Base-by-base conservation (phyloP, 441 rosid genomes). In the Rhodomyrtus psidioides region DNA sequence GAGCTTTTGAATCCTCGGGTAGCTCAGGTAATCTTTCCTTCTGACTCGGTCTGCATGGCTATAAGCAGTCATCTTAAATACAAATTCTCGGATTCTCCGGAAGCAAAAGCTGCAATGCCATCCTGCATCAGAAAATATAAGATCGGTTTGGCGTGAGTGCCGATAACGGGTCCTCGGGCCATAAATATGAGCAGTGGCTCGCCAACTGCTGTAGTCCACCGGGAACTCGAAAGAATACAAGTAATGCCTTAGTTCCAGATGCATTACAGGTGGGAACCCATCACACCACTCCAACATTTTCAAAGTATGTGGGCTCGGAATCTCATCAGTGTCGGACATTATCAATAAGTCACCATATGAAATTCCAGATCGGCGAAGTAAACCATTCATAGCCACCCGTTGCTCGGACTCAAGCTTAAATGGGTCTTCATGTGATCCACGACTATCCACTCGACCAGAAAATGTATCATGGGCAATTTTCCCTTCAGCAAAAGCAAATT, bases 101-200 rank as follows among this genome's bases (percentile, higher is more conserved):
- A 93, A 95, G 89, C 98, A 97, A 88, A 95, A 96, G 90, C 99
- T 95, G 60, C 98, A 96, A 87, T 96, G 98, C 98, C 99, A 97
- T 16, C 98, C 98, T 27, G 98, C 96, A 55, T 97, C 97, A 1
- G 99, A 91, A 53, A 97, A 88, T 28, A 97, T 88, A 51, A 92
- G 58, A 81, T 96, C 92, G 0, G 95, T 88, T 86, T 92, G 96
- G 74, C 99, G 93, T 0, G 97, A 95, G 83, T 97, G 99, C 8
- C 95, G 88, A 86, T 97, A 96, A 27, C 87, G 84, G 9, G 96
- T 94, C 90, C 90, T 74, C 17, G 88, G 86, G 54, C 89, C 85
- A 44, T 88, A 94, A 28, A 92, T 86, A 56, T 96, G 96, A 76
- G 92, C 84, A 6, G 95, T 89, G n/a, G 98, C 91, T 54, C 97